Evolutionary conservation across 2,329 filamentous ascomycete species (phyloP).

Genomic region (Boeremia lycopersici): DNA sequence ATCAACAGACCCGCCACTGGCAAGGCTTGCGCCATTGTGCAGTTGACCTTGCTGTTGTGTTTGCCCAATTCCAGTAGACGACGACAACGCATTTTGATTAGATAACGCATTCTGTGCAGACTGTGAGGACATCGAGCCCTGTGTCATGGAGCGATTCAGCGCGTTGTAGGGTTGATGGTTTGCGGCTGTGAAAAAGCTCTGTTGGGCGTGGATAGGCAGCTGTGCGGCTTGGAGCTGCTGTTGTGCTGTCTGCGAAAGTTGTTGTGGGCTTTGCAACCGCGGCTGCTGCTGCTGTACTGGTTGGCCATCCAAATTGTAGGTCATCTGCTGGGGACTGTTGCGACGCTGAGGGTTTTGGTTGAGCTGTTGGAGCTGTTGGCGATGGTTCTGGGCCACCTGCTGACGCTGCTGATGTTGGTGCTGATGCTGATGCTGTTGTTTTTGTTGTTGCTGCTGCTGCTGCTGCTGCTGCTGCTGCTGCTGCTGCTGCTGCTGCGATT

Average conservation of each 20-base stretch:
- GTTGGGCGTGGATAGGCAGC: conserved; percentile 25
- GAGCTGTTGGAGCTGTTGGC: conserved; percentile 33
- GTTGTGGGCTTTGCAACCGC: conserved; percentile 20
- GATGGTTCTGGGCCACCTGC: conserved; percentile 22
- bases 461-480: conserved; percentile 16
- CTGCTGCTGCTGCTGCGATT: conserved; percentile 24
- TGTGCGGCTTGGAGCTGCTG: conserved; percentile 31
- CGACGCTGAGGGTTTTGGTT: conserved; percentile 22
- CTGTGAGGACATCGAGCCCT: conserved; percentile 21
- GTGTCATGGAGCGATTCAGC: conserved; percentile 31
- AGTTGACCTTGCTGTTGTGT: conserved; percentile 26
- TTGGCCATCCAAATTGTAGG: conserved; percentile 25
- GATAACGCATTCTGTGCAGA: conserved; percentile 18
- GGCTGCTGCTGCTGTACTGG: conserved; percentile 28
- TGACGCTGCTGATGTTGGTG: conserved; percentile 22
- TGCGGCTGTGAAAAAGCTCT: conserved; percentile 28
- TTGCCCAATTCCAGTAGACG: conserved; percentile 10
- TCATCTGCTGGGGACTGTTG: conserved; percentile 28
- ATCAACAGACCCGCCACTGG: conserved; percentile 23
- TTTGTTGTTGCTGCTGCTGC: conserved; percentile 16
- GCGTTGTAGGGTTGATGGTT: conserved; percentile 31
- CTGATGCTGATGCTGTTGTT: conserved; percentile 11
- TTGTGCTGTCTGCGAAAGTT: conserved; percentile 26
- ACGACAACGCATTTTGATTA: conserved; percentile 8
- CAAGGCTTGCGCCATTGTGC: conserved; percentile 22